Base-by-base conservation (phyloP, 202 grass and related monocot genomes). In the Dendrocalamus latiflorus region DNA sequence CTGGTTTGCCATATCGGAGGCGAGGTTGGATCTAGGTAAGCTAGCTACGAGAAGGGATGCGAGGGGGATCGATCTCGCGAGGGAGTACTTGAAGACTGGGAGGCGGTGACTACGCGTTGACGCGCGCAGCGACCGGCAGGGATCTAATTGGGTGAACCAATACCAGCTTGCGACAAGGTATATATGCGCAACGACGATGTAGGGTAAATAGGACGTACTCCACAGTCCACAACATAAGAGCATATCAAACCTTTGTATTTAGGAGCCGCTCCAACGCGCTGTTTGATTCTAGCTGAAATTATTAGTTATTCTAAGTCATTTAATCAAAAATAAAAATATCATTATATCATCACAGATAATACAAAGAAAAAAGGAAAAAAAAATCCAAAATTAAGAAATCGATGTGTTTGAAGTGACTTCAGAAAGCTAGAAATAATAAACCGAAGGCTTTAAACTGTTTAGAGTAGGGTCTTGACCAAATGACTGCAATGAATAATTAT, bases 1-100 rank as follows among this genome's bases (percentile, higher is more conserved):
- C 69, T 91, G 83, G 74, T 10, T 55, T 33, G 74, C 83, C 88
- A 90, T 83, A 15, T n/a, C n/a, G 64, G 20, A 22, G 39, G 38
- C 33, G 58, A 74, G 55, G 38, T 22, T 41, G 58, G 18, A 68
- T 57, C 58, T 38, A 34, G 24, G 36, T 44, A 21, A 44, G 34
- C 0, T 42, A 9, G 41, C 20, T 15, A 2, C 4, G 26, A 64
- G 59, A 49, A 53, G 7, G 7, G n/a, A 8, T 6, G 37, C 8
- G 51, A 49, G 75, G 58, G 82, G n/a, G n/a, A n/a, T n/a, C n/a
- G 39, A 66, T 88, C 34, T 8, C 54, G 43, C 43, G 37, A 39
- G 8, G 44, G 28, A 77, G 45, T 65, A 66, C 36, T 39, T 15
- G 51, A 81, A 80, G 49, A 57, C 74, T n/a, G n/a, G 0, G 33